phyloP scores from a whole-genome alignment of 305 asterid species.

The Fraxinus angustifolia region DNA sequence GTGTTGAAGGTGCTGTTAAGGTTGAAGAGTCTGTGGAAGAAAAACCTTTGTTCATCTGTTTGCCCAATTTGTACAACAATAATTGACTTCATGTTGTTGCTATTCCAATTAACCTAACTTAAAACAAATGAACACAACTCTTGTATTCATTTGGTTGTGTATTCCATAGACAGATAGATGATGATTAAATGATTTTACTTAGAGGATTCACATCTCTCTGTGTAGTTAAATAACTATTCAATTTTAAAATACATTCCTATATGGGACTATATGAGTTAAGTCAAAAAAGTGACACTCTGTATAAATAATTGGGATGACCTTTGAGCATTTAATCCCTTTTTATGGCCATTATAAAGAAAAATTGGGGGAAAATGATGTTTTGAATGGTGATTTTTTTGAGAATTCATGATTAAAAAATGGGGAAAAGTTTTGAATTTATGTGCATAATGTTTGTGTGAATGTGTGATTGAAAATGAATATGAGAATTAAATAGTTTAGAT shows the following conservation, averaged over 20 bases:
- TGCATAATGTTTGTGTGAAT: too few relatives aligned
- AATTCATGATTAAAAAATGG: too few relatives aligned
- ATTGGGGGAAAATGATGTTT: too few relatives aligned
- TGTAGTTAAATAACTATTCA: neutral
- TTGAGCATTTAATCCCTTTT: neutral
- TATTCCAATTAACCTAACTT: neutral
- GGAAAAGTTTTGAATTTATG: too few relatives aligned
- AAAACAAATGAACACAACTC: neutral
- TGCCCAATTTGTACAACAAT: constrained; percentile 1
- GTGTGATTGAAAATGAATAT: too few relatives aligned
- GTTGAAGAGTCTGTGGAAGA: too few relatives aligned
- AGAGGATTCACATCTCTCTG: neutral
- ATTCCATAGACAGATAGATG: neutral
- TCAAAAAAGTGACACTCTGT: neutral
- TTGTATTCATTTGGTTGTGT: neutral
- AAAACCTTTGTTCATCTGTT: constrained; percentile 9
- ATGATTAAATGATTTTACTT: neutral
- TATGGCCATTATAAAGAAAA: too few relatives aligned
- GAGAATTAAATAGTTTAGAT: too few relatives aligned
- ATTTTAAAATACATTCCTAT: neutral
- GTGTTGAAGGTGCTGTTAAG: constrained; percentile 40
- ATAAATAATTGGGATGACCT: neutral
- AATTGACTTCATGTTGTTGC: neutral
- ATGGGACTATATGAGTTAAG: neutral
- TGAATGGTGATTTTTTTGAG: too few relatives aligned